Base-by-base conservation (phyloP, 768 basidiomycete species). In the Mycena galericulata region DNA sequence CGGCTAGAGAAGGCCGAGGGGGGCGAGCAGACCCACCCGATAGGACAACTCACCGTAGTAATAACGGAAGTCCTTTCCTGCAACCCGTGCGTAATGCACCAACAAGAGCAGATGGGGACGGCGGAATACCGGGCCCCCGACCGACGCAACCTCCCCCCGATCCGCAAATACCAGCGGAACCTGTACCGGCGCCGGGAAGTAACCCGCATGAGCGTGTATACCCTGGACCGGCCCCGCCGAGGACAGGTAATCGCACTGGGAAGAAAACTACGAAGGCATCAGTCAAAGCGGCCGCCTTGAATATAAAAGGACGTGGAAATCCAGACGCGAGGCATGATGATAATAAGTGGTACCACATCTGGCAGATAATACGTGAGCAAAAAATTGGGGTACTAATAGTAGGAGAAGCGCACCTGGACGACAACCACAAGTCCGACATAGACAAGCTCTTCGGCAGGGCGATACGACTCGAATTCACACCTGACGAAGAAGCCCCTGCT, bases 391-490 rank as follows among this genome's bases (percentile, higher is more conserved):
- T 82, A 0, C 62, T 81, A 2, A 64, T 71, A 2, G 24, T 81
- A 0, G 76, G 78, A 46, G 81, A 83, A 67, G 75, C 79, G 0
- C 81, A 82, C 73, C 66, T 83, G 4, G 64, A 64, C 11, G 47
- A 54, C 0, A 67, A 75, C 36, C 29, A 53, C 36, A 14, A 18
- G 26, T 22, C 46, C 2, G 26, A 68, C 30, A 47, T 78, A 0
- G n/a, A 70, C 8, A 46, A 40, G 1, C 34, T 66, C 0, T 70
- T 67, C 6, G 57, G 60, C 64, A n/a, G 32, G 67, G 14, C 43
- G 79, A 0, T 54, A 72, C 30, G 51, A 15, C 72, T 81, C 8
- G 14, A 74, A 0, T 65, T 62, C 43, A 75, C 73, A 10, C 29
- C 14, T 2, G 69, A 77, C 45, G 43, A 56, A 24, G 34, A 62